Evolutionary conservation across 345 rosid species (phyloP), one percentile per base, ranked within the genome.

Genomic region (Heritiera fomes): DNA sequence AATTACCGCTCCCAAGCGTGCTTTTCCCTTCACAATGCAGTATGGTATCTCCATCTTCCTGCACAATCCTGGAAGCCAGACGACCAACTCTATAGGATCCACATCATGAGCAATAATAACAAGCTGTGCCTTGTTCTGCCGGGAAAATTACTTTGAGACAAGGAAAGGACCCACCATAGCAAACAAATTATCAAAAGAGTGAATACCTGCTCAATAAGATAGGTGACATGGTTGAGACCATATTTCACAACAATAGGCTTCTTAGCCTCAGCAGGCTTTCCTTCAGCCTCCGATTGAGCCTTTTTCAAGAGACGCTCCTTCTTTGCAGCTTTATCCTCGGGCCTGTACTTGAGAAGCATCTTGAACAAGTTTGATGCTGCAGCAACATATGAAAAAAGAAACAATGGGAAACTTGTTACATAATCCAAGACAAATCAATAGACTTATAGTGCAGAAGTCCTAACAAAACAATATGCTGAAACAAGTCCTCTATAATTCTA

Each of bases 21-120:
- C 86, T 77, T 90, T 91, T 12, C 86, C 86, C 63, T 83, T 83
- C 53, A 80, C 80, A 62, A 83, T 80, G 75, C 86, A 83, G 74
- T 83, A 90, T 0, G 96, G 96, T 34, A 91, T 88, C 84, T 91
- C 96, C 96, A 90, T 90, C 83, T 91, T 91, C 62, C 92, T 87
- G 78, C 93, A 90, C 11, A 91, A 78, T 11, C 93, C 91, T 76
- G 96, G 96, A 28, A 91, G 78, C 93, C 94, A 91, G 9, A 90
- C 92, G 70, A 91, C 94, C 83, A 91, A 81, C 86, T 91, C 96
- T 38, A 91, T 91, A 11, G 94, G 96, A 77, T 91, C 93, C n/a
- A 92, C 96, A 81, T 92, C 96, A 63, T 90, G 96, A 20, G 96
- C 96, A 14, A 92, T 92, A 52, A 92, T 85, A 34, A 92, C 97